phyloP scores from a whole-genome alignment of 331 rosid species.

The Rosa hybrid region DNA sequence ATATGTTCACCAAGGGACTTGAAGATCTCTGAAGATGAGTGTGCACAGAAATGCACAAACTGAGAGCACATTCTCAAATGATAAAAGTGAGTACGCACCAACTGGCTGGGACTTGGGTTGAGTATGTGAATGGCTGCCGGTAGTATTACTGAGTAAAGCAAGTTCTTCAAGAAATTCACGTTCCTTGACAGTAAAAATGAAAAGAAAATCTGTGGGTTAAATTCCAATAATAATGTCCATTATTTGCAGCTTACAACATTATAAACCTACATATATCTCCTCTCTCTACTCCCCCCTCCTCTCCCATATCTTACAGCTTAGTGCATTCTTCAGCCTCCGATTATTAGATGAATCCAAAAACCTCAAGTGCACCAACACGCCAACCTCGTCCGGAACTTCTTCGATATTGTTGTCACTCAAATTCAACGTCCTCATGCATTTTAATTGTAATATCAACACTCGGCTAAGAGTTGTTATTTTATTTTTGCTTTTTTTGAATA shows the following conservation, averaged over 20 bases:
- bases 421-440: too few relatives aligned
- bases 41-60: neutral
- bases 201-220: conserved; percentile 7
- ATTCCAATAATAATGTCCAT: neutral
- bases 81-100: conserved; percentile 43
- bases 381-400: too few relatives aligned
- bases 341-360: too few relatives aligned
- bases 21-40: neutral
- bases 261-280: neutral
- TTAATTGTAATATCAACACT: too few relatives aligned
- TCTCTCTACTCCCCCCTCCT: neutral
- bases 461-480: too few relatives aligned
- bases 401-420: too few relatives aligned
- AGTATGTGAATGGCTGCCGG: conserved; percentile 48
- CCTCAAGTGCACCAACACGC: too few relatives aligned
- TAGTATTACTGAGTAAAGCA: conserved; percentile 44
- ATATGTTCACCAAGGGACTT: neutral
- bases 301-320: neutral
- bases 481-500: too few relatives aligned
- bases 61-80: conserved; percentile 13
- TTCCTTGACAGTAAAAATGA: conserved; percentile 60
- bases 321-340: too few relatives aligned
- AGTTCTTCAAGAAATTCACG: conserved; percentile 87
- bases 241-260: neutral
- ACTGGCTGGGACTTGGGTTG: conserved; percentile 57